Conservation (phyloP, 257 asterid species). For the Catharanthus roseus region DNA sequence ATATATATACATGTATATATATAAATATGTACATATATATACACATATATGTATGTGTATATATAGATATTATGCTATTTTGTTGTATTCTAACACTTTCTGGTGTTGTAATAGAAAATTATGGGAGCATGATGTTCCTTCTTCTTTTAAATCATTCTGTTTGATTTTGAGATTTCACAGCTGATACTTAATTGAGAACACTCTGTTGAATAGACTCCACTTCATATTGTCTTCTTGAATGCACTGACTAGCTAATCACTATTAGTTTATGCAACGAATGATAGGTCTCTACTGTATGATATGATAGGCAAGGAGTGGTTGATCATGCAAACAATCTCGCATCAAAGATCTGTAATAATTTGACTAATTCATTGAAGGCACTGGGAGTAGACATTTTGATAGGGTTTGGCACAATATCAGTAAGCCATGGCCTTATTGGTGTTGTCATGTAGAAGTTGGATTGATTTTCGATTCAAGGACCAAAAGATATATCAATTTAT, state of each 20-base stretch:
- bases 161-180: neutral
- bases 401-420: constrained; percentile 80
- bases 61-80: too few species aligned
- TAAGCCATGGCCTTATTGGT: constrained; percentile 23
- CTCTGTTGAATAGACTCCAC: neutral
- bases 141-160: neutral
- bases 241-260: neutral
- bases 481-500: too few species aligned
- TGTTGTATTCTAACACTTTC: too few species aligned
- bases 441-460: neutral
- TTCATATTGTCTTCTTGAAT: neutral
- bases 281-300: constrained; percentile 88
- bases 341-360: constrained; percentile 71
- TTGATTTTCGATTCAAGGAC: neutral
- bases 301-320: constrained; percentile 88
- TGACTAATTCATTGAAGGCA: constrained; percentile 86
- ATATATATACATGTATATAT: too few species aligned
- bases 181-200: neutral
- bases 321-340: constrained; percentile 94
- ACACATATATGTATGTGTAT: too few species aligned
- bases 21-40: too few species aligned
- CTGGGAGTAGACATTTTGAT: constrained; percentile 95
- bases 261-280: constrained; percentile 12
- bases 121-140: neutral
- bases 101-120: too few species aligned